Evolutionary conservation across 768 basidiomycete genomes (phyloP).

Genomic region (Lactifluus subvellereus): DNA sequence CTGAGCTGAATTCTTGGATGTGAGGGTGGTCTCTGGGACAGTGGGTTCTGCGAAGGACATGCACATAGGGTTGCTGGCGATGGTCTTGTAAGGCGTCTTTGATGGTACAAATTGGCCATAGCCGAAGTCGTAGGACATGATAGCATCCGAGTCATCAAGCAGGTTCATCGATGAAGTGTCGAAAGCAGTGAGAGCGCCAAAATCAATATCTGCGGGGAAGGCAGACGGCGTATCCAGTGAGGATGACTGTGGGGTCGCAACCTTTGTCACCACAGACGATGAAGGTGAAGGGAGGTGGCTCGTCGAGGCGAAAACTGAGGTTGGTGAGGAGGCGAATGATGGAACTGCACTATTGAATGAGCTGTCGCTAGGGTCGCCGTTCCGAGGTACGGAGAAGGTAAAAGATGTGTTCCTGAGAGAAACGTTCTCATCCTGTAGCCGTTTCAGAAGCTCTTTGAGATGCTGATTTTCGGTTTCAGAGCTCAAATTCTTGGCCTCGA

Average conservation of each 20-base stretch:
- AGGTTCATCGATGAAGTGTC: conserved; percentile 62
- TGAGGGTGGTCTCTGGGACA: conserved; percentile 25
- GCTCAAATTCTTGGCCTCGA: conserved; percentile 76
- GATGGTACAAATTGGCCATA: conserved; percentile 40
- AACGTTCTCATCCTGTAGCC: conserved; percentile 84
- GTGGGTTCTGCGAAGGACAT: conserved; percentile 63
- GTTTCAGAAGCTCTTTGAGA: conserved; percentile 74
- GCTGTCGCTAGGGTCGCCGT: conserved; percentile 21
- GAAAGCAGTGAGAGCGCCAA: conserved; percentile 62
- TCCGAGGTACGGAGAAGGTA: conserved; percentile 71
- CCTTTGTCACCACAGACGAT: conserved; percentile 23
- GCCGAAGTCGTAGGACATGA: conserved; percentile 33
- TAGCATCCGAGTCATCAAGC: conserved; percentile 47
- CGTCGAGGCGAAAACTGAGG: conserved; percentile 5
- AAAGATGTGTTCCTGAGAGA: conserved; percentile 75
- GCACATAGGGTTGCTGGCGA: conserved; percentile 79
- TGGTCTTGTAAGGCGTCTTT: conserved; percentile 61
- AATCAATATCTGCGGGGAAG: conserved; percentile 41
- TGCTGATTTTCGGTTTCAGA: conserved; percentile 81
- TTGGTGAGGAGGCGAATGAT: conserved; percentile 17
- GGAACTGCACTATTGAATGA: conserved; percentile 21
- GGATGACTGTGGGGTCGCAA: conserved; percentile 27
- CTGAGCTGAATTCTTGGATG: conserved; percentile 12
- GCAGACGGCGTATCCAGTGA: conserved; percentile 28
- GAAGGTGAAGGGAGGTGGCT: conserved; percentile 16